Evolutionary conservation across 805 yeast species (phyloP), one percentile per base, ranked within the genome.

Genomic region (Wickerhamiella australiensis): DNA sequence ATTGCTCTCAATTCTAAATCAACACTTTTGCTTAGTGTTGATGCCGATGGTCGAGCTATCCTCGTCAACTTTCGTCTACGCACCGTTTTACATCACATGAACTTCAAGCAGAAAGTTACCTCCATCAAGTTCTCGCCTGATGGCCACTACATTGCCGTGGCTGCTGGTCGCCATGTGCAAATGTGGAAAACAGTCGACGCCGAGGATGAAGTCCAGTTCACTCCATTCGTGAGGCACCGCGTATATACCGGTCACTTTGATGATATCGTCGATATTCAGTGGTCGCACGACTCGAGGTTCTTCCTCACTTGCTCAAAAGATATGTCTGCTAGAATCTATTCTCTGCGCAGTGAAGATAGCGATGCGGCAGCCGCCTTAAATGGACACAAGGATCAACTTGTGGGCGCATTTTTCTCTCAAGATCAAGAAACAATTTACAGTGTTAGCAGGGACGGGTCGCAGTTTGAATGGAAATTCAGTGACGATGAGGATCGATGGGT

Each of bases 261-360:
- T 46, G 94, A 85, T 57, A 77, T 92, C 21, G 72, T 77, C 1
- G 77, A 87, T 1, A 64, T 92, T 9, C 73, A 85, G 2, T 92
- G 97, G 97, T 85, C 96, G 1, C 73, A 72, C 25, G 98, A 92
- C 65, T 84, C 95, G 3, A 74, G 95, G 57, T 92, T 87, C 61
- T 75, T 92, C 57, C 69, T 92, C 38, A 78, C 95, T 2, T 75
- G 95, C 1, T 82, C 95, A 20, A 85, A 85, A 61, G 98, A 92
- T 68, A 73, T 92, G 74, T 84, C 96, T 0, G 79, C 94, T 1
- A 76, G 88, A 56, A 74, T 92, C 6, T 90, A 80, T 67, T 85
- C 96, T 1, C 68, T 92, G 35, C 69, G 77, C 42, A 69, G 83
- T 0, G 80, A 75, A 25, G 92, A 76, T 70, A 80, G 72, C 58